These are phyloP conservation scores for Neurospora sp. DNA, from an alignment of 495 filamentous ascomycete species.

Conservation along the genomic window DNA sequence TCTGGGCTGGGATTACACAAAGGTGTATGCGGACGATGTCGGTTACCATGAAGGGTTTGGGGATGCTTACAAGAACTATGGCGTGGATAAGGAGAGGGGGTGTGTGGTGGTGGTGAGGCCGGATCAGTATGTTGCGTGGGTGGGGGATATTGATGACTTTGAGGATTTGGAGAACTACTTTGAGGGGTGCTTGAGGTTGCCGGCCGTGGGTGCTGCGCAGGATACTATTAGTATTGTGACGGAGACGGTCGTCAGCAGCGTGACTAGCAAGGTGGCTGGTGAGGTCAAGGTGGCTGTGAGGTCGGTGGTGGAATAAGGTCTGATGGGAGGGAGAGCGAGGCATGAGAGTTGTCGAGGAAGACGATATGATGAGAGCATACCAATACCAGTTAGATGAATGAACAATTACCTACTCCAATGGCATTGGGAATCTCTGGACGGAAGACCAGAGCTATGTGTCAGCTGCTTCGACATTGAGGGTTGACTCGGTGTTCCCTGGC, in stretches of 20 bases:
- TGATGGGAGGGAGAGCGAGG: background rate
- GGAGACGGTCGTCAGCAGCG: background rate
- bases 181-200: conserved; percentile 21
- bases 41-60: conserved; percentile 51
- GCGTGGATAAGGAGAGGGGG: conserved; percentile 47
- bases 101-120: conserved; percentile 47
- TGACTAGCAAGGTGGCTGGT: background rate
- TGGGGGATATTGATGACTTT: conserved; percentile 47
- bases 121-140: conserved; percentile 53
- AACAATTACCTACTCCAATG: background rate
- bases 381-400: background rate
- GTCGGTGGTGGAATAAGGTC: background rate
- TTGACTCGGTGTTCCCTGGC: background rate
- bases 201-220: background rate
- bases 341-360: background rate
- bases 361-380: background rate
- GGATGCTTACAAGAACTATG: conserved; percentile 53
- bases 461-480: background rate
- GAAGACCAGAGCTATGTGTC: no score
- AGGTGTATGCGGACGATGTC: conserved; percentile 54
- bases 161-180: conserved; percentile 28
- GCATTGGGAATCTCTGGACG: background rate
- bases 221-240: background rate
- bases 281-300: background rate
- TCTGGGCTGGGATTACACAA: conserved; percentile 54